phyloP scores from a whole-genome alignment of 164 flowering plant species.

The Kingdonia uniflora region DNA sequence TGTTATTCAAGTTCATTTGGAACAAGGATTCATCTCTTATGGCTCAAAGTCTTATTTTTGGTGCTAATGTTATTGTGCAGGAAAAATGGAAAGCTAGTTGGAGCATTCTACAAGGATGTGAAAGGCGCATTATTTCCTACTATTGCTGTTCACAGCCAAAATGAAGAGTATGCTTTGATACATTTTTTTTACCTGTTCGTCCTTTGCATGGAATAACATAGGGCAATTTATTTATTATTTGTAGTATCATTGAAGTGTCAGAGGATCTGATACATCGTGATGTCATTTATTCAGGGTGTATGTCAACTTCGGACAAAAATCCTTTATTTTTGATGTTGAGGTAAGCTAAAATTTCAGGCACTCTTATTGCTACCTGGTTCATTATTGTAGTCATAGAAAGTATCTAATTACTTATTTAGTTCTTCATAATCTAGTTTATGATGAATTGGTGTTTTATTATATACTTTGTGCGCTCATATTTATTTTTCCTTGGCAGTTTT shows the following conservation, averaged over 20 bases:
- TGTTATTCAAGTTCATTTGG: no score
- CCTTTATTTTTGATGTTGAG: constrained; percentile 77
- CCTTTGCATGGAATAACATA: neutral
- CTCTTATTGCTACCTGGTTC: no score
- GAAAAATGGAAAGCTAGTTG: constrained; percentile 76
- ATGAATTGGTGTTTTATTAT: neutral
- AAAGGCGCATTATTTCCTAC: constrained; percentile 84
- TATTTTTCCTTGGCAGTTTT: no score
- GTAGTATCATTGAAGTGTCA: neutral
- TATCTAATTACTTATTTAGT: no score
- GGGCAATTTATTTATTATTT: neutral
- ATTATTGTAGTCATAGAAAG: no score
- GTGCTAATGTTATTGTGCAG: constrained; percentile 25
- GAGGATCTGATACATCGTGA: constrained; percentile 7
- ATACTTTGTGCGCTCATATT: neutral
- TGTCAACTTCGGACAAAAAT: constrained; percentile 86
- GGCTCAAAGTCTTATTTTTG: neutral
- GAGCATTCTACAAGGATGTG: constrained; percentile 51
- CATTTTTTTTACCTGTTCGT: neutral
- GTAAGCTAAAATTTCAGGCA: constrained; percentile 20
- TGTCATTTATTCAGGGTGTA: constrained; percentile 51
- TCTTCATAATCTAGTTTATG: no score
- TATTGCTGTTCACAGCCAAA: constrained; percentile 91
- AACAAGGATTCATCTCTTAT: no score
- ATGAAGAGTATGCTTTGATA: constrained; percentile 68